These are phyloP conservation scores for Aureobasidium subglaciale DNA, from an alignment of 2,329 filamentous ascomycete genomes.

Conservation along the genomic window DNA sequence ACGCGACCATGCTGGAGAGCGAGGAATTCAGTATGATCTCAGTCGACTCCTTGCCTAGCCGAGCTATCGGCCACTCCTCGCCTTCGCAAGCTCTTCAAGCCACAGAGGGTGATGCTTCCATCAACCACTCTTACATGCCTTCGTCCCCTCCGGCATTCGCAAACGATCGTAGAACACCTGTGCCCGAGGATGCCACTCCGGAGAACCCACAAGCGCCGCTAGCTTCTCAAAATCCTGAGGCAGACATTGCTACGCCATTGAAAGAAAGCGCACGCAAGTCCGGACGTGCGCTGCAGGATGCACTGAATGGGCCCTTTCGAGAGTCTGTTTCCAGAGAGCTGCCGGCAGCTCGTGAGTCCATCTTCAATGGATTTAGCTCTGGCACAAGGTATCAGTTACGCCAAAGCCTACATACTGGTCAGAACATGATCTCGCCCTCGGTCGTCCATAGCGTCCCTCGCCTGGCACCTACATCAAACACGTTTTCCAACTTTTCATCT, in stretches of 20 bases:
- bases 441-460: constrained; percentile 3
- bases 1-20: constrained; percentile 40
- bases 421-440: constrained; percentile 27
- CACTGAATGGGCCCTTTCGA: constrained; percentile 13
- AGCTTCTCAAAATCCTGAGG: neutral
- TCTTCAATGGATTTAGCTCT: constrained; percentile 34
- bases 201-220: constrained; percentile 9
- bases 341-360: constrained; percentile 4
- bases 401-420: constrained; percentile 32
- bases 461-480: neutral
- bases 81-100: neutral
- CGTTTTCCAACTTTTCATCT: neutral
- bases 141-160: constrained; percentile 25
- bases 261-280: constrained; percentile 16
- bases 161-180: constrained; percentile 12
- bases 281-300: constrained; percentile 17
- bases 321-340: constrained; percentile 9
- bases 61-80: constrained; percentile 16
- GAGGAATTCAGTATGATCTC: constrained; percentile 48
- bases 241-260: constrained; percentile 15
- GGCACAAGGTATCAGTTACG: constrained; percentile 33
- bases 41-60: constrained; percentile 37
- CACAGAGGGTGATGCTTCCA: neutral
- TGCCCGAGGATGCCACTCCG: constrained; percentile 6
- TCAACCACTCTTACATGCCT: constrained; percentile 25